Conservation (phyloP, 192 early-diverging fungal species). For the Coemansia sp. region DNA sequence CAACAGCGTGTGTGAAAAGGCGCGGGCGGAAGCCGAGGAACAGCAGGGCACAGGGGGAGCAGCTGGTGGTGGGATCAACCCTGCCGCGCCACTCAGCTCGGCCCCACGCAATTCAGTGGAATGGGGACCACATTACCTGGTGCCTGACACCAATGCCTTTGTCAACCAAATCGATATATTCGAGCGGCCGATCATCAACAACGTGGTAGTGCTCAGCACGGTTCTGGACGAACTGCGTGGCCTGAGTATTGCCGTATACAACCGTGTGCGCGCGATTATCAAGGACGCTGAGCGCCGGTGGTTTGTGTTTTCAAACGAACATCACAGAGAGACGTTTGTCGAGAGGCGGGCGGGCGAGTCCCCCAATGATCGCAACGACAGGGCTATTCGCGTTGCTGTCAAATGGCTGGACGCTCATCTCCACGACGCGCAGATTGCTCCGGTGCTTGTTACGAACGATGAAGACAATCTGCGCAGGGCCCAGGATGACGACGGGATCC, state of each 20-base stretch:
- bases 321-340: slow-evolving; percentile 86
- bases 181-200: slow-evolving; percentile 80
- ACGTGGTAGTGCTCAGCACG: slow-evolving; percentile 93
- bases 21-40: slow-evolving; percentile 22
- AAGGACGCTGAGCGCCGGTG: slow-evolving; percentile 73
- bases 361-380: slow-evolving; percentile 93
- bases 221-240: slow-evolving; percentile 91
- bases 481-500: slow-evolving; percentile 57
- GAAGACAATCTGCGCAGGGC: slow-evolving; percentile 80
- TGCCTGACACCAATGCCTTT: slow-evolving; percentile 96
- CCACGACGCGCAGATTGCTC: slow-evolving; percentile 47
- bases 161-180: slow-evolving; percentile 93
- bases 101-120: slow-evolving; percentile 57
- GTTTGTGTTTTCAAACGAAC: slow-evolving; percentile 96
- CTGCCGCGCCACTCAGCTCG: slow-evolving; percentile 45
- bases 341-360: slow-evolving; percentile 79
- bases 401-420: slow-evolving; percentile 86
- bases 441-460: slow-evolving; percentile 88
- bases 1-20: slow-evolving; percentile 32
- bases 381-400: slow-evolving; percentile 84
- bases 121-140: slow-evolving; percentile 70
- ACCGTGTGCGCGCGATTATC: slow-evolving; percentile 73
- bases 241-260: slow-evolving; percentile 76
- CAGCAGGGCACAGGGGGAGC: slow-evolving; percentile 1
- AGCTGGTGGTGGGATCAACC: slow-evolving; percentile 2